phyloP scores from a whole-genome alignment of 2,329 filamentous ascomycete genomes.

The Venturiaceae sp. region DNA sequence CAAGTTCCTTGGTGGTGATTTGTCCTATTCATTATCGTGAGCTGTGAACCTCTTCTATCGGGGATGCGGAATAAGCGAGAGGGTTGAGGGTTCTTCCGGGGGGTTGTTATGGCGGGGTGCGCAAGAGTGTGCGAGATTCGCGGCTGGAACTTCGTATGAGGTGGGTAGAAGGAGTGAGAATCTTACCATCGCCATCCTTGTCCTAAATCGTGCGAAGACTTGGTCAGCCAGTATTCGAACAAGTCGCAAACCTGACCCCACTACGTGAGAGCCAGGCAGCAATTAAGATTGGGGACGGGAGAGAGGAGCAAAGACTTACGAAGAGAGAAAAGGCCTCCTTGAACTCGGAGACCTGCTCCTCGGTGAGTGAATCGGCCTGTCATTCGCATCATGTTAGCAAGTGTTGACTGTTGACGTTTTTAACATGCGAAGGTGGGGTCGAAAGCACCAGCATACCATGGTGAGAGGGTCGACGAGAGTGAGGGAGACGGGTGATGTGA shows the following conservation, averaged over 20 bases:
- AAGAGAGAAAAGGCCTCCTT: slow-evolving; percentile 99
- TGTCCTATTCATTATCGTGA: slow-evolving; percentile 34
- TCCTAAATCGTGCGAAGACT: slow-evolving; percentile 28
- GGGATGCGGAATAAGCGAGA: background rate
- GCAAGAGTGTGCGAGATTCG: background rate
- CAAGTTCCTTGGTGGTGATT: slow-evolving; percentile 55
- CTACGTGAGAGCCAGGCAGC: slow-evolving; percentile 10
- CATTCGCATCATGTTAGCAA: slow-evolving; percentile 17
- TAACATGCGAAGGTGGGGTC: background rate
- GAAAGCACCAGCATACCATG: slow-evolving; percentile 2
- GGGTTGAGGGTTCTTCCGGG: background rate
- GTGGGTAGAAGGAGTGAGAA: background rate
- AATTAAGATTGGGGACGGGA: slow-evolving; percentile 13
- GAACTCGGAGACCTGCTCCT: slow-evolving; percentile 99
- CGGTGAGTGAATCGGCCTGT: slow-evolving; percentile 94
- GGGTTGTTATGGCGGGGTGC: background rate
- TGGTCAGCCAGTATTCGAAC: slow-evolving; percentile 3
- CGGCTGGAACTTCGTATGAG: background rate
- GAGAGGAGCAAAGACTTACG: slow-evolving; percentile 68
- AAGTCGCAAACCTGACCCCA: background rate
- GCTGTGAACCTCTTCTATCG: slow-evolving; percentile 3
- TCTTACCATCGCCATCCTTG: slow-evolving; percentile 49
- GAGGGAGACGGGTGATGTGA: background rate
- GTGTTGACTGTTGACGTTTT: background rate
- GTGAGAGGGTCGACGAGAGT: background rate